A percentile compares a stretch with the other conserved stretches of the same genome.
These are phyloP conservation scores for Rhizopus microsporus DNA, from an alignment of 371 early-diverging fungal genomes.

Conservation along the genomic window DNA sequence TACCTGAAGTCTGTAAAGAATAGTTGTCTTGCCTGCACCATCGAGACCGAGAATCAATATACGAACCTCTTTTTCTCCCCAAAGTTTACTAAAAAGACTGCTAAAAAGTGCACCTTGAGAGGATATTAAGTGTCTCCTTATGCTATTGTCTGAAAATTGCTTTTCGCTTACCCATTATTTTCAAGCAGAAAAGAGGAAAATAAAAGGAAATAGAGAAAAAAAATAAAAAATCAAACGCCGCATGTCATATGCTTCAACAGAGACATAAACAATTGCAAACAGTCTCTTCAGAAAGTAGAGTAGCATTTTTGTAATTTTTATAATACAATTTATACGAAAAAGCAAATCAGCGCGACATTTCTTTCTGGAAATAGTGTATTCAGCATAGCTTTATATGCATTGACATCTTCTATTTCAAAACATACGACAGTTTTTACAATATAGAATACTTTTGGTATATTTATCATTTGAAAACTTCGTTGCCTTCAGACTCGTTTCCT, in stretches of 20 bases:
- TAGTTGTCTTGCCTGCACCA: conserved; percentile 95
- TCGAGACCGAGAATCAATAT: conserved; percentile 94
- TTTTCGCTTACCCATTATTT: neutral
- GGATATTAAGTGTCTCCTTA: neutral
- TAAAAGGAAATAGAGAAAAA: neutral
- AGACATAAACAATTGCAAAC: too few species aligned
- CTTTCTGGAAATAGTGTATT: too few species aligned
- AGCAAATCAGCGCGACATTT: too few species aligned
- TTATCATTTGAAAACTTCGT: too few species aligned
- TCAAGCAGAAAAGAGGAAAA: neutral
- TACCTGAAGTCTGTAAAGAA: conserved; percentile 69
- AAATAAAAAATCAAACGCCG: conserved; percentile 2
- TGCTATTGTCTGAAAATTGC: neutral
- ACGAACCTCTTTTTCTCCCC: conserved; percentile 82
- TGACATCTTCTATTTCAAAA: too few species aligned
- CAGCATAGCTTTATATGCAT: too few species aligned
- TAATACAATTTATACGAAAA: too few species aligned
- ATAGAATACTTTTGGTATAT: too few species aligned
- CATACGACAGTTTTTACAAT: too few species aligned
- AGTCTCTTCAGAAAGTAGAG: too few species aligned
- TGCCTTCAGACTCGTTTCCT: too few species aligned
- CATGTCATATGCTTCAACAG: neutral
- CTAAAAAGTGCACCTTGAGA: conserved; percentile 48
- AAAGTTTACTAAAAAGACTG: conserved; percentile 45
- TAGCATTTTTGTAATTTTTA: too few species aligned